Evolutionary conservation across 2,329 filamentous ascomycete species (phyloP), one percentile per base, ranked within the genome.

Genomic region (Ophiostoma sp.): DNA sequence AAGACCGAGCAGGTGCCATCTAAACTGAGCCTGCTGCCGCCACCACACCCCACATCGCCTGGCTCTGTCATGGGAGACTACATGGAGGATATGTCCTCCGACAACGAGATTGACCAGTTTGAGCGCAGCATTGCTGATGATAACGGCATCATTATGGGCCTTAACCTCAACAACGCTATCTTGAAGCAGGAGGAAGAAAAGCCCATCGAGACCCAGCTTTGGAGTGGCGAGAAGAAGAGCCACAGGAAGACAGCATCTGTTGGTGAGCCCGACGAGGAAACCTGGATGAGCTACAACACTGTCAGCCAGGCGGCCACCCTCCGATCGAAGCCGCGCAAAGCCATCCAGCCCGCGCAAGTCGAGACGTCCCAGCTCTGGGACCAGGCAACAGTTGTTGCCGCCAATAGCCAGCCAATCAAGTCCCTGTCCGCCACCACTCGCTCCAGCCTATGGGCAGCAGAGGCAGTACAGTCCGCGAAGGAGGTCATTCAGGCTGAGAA

Each of bases 1-100:
- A 82, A 83, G 74, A 79, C 81, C 2, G 80, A 82, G 68, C 75
- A 81, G 65, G 76, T 86, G 4, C 83, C 84, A 3, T 83, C 84
- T 12, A 82, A 79, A 72, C 74, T 82, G 58, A 86, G 82, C 72
- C 75, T 87, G 8, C 74, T 85, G 18, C 81, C 81, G 11, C 73
- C 73, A 6, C 69, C 74, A 14, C 69, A 66, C 42, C 58, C 68
- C 2, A 27, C 60, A 44, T 18, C 60, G 38, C 12, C 74, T 7
- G 69, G 73, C 44, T 76, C 75, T 2, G 71, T 73, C 16, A 72
- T 77, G 4, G 75, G 76, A 8, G 77, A 78, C 38, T 77, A 80
- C 69, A 72, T 75, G 7, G 71, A 73, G 11, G 77, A 79, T 41
- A 70, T 75, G 27, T 66, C 72, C n/a, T 77, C 74, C 1, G 76